Evolutionary conservation across 192 early-diverging fungal genomes (phyloP).

Genomic region (Coemansia sp.): DNA sequence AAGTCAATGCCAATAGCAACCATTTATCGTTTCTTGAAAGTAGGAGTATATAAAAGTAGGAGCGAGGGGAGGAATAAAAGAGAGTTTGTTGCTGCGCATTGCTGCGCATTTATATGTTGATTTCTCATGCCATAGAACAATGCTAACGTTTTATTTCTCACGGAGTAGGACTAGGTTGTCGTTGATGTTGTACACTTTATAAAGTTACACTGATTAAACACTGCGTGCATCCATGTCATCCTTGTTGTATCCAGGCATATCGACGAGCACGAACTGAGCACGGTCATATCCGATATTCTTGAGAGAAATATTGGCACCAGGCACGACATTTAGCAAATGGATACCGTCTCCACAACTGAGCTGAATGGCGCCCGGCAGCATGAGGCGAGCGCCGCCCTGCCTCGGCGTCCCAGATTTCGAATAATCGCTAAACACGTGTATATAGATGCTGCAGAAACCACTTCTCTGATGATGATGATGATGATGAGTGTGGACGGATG

Average conservation of each 20-base stretch:
- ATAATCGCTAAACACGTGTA: conserved; percentile 42
- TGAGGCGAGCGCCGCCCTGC: conserved; percentile 32
- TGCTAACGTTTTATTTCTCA: too few relatives aligned
- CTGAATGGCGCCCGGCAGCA: conserved; percentile 43
- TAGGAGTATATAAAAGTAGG: too few relatives aligned
- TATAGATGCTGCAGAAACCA: conserved; percentile 25
- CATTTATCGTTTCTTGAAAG: too few relatives aligned
- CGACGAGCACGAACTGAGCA: conserved; percentile 50
- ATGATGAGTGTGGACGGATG: background rate
- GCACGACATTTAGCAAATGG: conserved; percentile 28
- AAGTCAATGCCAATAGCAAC: conserved; percentile 68
- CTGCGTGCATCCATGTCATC: conserved; percentile 22
- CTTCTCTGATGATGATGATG: conserved; percentile 10
- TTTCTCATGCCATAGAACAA: too few relatives aligned
- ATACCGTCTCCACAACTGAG: conserved; percentile 37
- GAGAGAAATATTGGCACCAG: conserved; percentile 29
- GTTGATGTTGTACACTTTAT: too few relatives aligned
- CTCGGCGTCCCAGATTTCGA: conserved; percentile 25
- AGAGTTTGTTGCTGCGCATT: too few relatives aligned
- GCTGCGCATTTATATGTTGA: too few relatives aligned
- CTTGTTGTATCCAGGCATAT: conserved; percentile 41
- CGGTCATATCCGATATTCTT: conserved; percentile 47
- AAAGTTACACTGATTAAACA: conserved; percentile 4
- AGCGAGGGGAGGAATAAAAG: too few relatives aligned
- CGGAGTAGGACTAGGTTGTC: too few relatives aligned